Conservation (phyloP, 163 green algal genomes). For the Chloroidium sp. region DNA sequence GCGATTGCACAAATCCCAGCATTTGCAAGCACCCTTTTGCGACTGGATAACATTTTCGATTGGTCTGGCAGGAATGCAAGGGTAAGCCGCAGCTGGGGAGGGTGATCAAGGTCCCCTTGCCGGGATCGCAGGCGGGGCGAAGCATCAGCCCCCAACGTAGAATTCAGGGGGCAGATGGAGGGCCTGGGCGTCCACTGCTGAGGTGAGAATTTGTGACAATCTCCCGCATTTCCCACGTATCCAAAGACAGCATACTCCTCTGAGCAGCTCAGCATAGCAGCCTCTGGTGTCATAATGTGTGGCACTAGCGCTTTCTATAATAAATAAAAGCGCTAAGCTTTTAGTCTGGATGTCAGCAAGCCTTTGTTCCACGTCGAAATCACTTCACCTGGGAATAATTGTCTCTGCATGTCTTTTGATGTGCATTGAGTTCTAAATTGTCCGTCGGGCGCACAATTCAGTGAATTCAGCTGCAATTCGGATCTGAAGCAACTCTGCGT, state of each 20-base stretch:
- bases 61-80: background rate
- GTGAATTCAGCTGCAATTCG: background rate
- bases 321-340: no score
- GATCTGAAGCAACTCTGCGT: background rate
- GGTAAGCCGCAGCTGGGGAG: slow-evolving; percentile 6
- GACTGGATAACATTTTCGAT: no score
- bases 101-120: slow-evolving; percentile 8
- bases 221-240: no score
- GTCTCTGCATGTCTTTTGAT: no score
- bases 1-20: no score
- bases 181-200: background rate
- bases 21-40: no score
- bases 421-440: no score
- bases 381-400: no score
- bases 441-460: no score
- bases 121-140: background rate
- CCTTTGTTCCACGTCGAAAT: no score
- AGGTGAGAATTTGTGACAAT: background rate
- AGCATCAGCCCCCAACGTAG: background rate
- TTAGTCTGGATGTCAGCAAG: no score
- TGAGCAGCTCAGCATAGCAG: background rate
- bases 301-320: no score
- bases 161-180: background rate
- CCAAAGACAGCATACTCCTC: background rate
- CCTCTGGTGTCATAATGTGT: background rate